These are phyloP conservation scores for Melocanna baccifera DNA, from an alignment of 176 grass and related monocot species.

Conservation along the genomic window DNA sequence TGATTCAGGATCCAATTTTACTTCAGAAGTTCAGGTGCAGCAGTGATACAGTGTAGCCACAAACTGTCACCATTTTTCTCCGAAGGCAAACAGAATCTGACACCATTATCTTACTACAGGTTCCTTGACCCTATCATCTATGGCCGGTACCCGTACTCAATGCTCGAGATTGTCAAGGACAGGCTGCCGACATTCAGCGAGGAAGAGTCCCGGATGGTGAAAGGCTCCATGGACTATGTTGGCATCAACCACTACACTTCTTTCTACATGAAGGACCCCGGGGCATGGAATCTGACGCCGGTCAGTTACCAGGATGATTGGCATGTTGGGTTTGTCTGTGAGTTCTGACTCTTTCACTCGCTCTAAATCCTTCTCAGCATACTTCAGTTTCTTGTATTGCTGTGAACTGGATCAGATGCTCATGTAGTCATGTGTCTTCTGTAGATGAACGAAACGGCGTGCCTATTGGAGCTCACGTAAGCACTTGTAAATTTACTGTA, in stretches of 20 bases:
- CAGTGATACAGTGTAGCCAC: background rate
- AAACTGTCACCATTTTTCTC: background rate
- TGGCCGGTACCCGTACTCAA: conserved; percentile 60
- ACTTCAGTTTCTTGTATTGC: background rate
- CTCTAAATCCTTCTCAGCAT: background rate
- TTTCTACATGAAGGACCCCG: conserved; percentile 69
- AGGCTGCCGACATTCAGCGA: conserved; percentile 71
- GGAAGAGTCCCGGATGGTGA: conserved; percentile 72
- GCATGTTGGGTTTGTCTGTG: conserved; percentile 64
- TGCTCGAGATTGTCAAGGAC: conserved; percentile 63
- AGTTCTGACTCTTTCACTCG: background rate
- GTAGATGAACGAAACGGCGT: conserved; percentile 56
- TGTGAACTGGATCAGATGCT: background rate
- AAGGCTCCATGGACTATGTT: conserved; percentile 77
- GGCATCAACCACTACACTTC: conserved; percentile 89
- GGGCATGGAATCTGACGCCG: conserved; percentile 38
- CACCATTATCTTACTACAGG: conserved; percentile 19
- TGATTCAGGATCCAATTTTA: background rate
- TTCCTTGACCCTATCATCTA: conserved; percentile 61
- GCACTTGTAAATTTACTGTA: background rate
- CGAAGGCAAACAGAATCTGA: background rate
- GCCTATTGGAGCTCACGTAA: conserved; percentile 59
- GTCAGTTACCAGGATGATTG: conserved; percentile 72
- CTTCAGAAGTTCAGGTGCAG: background rate
- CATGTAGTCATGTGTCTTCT: conserved; percentile 6